These are phyloP conservation scores for Nelumbo lutea DNA, from an alignment of 164 flowering plant species.

Conservation along the genomic window DNA sequence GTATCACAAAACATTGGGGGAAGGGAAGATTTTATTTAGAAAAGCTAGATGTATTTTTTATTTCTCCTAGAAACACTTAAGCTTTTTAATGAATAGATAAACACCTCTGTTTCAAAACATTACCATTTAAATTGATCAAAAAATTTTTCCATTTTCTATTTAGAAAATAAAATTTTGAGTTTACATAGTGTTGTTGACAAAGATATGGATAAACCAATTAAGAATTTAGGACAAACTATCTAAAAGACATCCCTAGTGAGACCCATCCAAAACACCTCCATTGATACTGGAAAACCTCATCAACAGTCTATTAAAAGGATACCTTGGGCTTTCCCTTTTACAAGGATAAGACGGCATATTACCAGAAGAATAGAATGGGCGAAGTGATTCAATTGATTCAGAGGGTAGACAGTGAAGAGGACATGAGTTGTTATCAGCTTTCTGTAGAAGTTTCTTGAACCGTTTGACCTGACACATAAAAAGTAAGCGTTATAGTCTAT, in stretches of 20 bases:
- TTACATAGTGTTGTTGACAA: no score
- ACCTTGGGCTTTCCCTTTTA: background rate
- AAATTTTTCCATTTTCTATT: no score
- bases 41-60: no score
- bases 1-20: no score
- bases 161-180: no score
- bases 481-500: background rate
- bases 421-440: constrained; percentile 53
- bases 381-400: constrained; percentile 50
- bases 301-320: background rate
- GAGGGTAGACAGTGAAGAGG: constrained; percentile 45
- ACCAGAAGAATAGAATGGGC: constrained; percentile 51
- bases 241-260: background rate
- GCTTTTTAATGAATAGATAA: no score
- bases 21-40: no score
- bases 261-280: background rate
- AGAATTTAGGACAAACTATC: background rate
- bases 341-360: constrained; percentile 13
- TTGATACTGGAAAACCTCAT: background rate
- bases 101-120: no score
- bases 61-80: no score
- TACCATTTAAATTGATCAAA: no score
- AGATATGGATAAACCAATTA: background rate
- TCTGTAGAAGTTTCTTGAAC: constrained; percentile 63
- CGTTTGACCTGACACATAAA: constrained; percentile 43